Conservation (phyloP, 768 basidiomycete genomes). For the Asterophora parasitica region DNA sequence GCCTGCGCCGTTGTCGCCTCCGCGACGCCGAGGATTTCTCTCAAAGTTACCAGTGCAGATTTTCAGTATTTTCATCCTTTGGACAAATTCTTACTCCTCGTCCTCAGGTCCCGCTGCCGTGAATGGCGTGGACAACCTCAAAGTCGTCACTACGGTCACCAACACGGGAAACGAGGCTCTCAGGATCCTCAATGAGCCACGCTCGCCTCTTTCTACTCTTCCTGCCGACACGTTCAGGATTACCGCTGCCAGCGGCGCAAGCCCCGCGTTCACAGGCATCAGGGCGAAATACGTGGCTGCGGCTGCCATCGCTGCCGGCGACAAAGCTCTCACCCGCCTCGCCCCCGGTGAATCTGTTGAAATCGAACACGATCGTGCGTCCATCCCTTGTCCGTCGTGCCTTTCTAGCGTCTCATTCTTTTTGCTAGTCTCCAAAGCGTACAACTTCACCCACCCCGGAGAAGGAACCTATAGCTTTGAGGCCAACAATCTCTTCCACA, state of each 20-base stretch:
- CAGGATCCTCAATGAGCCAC: constrained; percentile 43
- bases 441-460: constrained; percentile 42
- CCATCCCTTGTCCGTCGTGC: neutral
- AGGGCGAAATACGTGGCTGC: constrained; percentile 39
- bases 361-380: constrained; percentile 38
- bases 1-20: too few relatives aligned
- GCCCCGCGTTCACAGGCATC: constrained; percentile 38
- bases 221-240: constrained; percentile 41
- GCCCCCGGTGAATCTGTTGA: constrained; percentile 33
- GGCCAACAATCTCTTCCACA: constrained; percentile 37
- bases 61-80: too few relatives aligned
- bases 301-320: constrained; percentile 24
- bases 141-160: constrained; percentile 35
- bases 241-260: constrained; percentile 26
- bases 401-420: too few relatives aligned
- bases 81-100: too few relatives aligned
- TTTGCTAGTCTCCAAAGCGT: constrained; percentile 36
- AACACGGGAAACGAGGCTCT: constrained; percentile 46
- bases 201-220: constrained; percentile 31
- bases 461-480: constrained; percentile 38
- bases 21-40: too few relatives aligned
- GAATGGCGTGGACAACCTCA: constrained; percentile 31
- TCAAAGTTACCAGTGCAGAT: too few relatives aligned
- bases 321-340: constrained; percentile 33
- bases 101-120: constrained; percentile 19